phyloP scores from a whole-genome alignment of 2,329 filamentous ascomycete genomes.

The Balansia obtecta region DNA sequence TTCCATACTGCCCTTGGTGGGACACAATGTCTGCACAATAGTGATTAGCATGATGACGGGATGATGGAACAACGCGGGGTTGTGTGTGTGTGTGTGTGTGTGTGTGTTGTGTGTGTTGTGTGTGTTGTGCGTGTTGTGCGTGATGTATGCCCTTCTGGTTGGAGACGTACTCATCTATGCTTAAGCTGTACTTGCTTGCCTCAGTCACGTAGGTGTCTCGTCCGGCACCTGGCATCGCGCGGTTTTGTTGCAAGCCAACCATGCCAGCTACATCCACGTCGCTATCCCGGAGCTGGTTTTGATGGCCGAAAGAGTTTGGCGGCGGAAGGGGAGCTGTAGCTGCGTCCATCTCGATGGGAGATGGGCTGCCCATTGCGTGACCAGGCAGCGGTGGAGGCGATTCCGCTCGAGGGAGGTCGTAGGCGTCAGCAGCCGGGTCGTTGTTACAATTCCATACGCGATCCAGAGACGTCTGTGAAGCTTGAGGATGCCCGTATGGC shows the following conservation, averaged over 20 bases:
- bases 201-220: constrained; percentile 48
- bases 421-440: constrained; percentile 24
- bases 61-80: background rate
- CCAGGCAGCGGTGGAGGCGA: constrained; percentile 50
- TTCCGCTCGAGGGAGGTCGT: constrained; percentile 44
- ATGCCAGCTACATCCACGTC: constrained; percentile 64
- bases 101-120: background rate
- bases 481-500: constrained; percentile 20
- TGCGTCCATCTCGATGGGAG: constrained; percentile 72
- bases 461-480: constrained; percentile 1
- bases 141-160: background rate
- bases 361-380: constrained; percentile 36
- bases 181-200: constrained; percentile 58
- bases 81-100: background rate
- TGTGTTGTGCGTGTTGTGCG: background rate
- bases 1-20: constrained; percentile 47
- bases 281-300: constrained; percentile 43
- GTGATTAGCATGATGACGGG: background rate
- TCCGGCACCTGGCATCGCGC: constrained; percentile 14
- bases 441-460: constrained; percentile 4
- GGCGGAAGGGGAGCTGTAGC: constrained; percentile 39
- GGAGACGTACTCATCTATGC: constrained; percentile 50
- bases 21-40: constrained; percentile 32
- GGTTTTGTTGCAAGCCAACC: constrained; percentile 55
- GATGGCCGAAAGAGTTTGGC: constrained; percentile 31